phyloP scores from a whole-genome alignment of 1,139 yeast genomes.

The Suhomyces panamericanus region DNA sequence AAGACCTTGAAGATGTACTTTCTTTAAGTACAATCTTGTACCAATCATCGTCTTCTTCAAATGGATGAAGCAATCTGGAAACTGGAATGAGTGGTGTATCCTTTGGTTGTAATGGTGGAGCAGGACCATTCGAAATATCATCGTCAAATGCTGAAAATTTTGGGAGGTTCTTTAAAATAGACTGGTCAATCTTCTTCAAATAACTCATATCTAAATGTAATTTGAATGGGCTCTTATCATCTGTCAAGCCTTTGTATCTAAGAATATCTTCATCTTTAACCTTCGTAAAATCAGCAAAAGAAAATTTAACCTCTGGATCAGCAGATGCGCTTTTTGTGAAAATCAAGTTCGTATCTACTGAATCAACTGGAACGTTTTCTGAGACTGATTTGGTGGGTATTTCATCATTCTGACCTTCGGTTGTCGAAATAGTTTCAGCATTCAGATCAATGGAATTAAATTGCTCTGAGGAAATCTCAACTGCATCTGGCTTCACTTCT shows the following conservation, averaged over 20 bases:
- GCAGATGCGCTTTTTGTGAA: conserved; percentile 5
- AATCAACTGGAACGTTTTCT: background rate
- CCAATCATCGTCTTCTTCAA: conserved; percentile 64
- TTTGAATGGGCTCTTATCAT: conserved; percentile 51
- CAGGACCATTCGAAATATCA: conserved; percentile 16
- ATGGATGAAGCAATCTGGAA: conserved; percentile 62
- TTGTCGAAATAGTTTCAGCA: background rate
- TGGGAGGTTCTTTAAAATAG: conserved; percentile 56
- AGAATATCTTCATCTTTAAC: conserved; percentile 2
- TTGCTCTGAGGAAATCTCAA: too few relatives aligned
- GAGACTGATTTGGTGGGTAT: too few relatives aligned
- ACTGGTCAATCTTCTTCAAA: conserved; percentile 54
- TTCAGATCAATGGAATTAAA: too few relatives aligned
- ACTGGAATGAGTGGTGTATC: conserved; percentile 48
- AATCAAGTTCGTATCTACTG: conserved; percentile 11
- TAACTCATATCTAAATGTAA: conserved; percentile 52
- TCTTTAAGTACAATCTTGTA: conserved; percentile 60
- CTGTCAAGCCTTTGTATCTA: conserved; percentile 5
- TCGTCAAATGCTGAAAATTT: conserved; percentile 53
- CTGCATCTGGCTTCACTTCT: too few relatives aligned
- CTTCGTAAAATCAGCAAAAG: conserved; percentile 2
- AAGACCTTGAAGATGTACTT: conserved; percentile 21
- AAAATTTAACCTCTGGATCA: conserved; percentile 7
- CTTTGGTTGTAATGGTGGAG: conserved; percentile 18
- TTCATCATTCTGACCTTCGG: background rate